Conservation (phyloP, 2,329 filamentous ascomycete genomes). For the Diaporthe citri region DNA sequence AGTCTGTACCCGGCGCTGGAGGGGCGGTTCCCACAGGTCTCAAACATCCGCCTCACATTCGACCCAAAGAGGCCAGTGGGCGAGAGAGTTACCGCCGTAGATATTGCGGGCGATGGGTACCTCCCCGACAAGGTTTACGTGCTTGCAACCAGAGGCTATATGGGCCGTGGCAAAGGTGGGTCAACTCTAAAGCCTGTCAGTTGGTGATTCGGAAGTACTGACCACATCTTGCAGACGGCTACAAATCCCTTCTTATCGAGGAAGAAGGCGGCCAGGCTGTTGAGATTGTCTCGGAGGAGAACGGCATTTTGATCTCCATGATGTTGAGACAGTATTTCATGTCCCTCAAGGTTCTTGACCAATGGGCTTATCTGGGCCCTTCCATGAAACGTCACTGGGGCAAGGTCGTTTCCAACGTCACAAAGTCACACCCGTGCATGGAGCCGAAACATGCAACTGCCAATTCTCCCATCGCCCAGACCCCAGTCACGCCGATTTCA, state of each 20-base stretch:
- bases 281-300: conserved; percentile 87
- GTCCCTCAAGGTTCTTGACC: conserved; percentile 82
- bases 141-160: conserved; percentile 87
- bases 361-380: conserved; percentile 80
- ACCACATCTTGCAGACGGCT: conserved; percentile 72
- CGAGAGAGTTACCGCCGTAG: conserved; percentile 72
- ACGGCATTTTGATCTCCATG: conserved; percentile 86
- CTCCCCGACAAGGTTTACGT: conserved; percentile 75
- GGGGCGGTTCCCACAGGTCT: conserved; percentile 80
- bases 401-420: conserved; percentile 72
- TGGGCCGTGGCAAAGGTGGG: conserved; percentile 81
- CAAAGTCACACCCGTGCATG: conserved; percentile 50
- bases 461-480: conserved; percentile 20
- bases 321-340: conserved; percentile 94
- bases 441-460: conserved; percentile 26
- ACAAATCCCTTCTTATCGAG: conserved; percentile 79
- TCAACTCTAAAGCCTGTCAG: not conserved
- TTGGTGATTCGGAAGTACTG: not conserved
- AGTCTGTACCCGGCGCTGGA: conserved; percentile 86
- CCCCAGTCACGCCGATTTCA: not conserved
- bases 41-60: conserved; percentile 82
- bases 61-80: conserved; percentile 72
- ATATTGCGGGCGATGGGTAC: conserved; percentile 71
- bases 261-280: conserved; percentile 82
- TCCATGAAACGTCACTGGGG: conserved; percentile 75